Evolutionary conservation across 345 rosid species (phyloP), one percentile per base, ranked within the genome.

Genomic region (Punica granatum): DNA sequence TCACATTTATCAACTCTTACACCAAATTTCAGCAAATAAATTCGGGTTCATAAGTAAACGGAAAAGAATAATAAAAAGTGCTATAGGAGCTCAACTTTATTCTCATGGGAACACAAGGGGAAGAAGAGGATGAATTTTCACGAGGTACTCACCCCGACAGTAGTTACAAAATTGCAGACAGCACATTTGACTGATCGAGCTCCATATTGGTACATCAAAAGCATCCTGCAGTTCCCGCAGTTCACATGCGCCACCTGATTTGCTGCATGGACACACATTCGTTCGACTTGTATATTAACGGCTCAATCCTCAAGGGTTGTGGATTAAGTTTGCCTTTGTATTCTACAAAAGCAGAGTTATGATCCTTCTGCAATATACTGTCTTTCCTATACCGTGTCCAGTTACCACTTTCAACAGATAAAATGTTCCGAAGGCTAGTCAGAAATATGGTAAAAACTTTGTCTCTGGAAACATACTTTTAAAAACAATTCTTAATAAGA

Each of bases 221-320:
- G 81, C 97, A 94, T 88, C 79, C 85, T 88, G 86, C 99, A 94
- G 76, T 76, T 94, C 73, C 96, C 97, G 37, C 99, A 94, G 56
- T 84, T 89, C 70, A 94, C 96, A 14, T 93, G 96, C 2, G 98
- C 98, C 69, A 93, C 92, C 54, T 93, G 98, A 74, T 93, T 93
- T 63, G 92, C 98, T 90, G 92, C 73, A 69, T 67, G 35, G 63
- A 35, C 42, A 54, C 15, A 32, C 66, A 36, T 53, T 37, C 26
- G 26, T 33, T 31, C 6, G 5, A 31, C 60, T 41, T 19, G 16
- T 33, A 14, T 31, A 18, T 56, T 56, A 56, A 14, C 33, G 12
- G 34, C 33, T 56, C 33, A 9, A 12, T 30, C 18, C 51, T 30
- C 51, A 59, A 16, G 2, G 10, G 0, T 65, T 46, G 15, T 36